phyloP scores from a whole-genome alignment of 768 basidiomycete species.

The Mycena kentingensis region DNA sequence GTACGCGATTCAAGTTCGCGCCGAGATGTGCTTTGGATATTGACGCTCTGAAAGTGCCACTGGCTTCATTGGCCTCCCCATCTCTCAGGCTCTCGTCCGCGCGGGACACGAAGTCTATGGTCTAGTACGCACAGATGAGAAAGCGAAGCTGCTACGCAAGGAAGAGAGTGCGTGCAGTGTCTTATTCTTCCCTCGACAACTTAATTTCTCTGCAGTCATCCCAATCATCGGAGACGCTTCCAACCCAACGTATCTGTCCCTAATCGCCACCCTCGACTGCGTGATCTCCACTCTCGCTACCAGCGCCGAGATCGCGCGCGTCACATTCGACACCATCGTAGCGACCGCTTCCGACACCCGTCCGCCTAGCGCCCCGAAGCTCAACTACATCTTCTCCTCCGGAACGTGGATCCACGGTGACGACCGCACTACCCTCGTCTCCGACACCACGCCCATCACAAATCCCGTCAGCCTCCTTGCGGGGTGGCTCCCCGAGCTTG shows the following conservation, averaged over 20 bases:
- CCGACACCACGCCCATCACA: conserved; percentile 37
- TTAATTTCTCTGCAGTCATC: conserved; percentile 30
- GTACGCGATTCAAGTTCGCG: conserved; percentile 7
- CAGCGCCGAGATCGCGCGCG: conserved; percentile 21
- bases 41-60: conserved; percentile 35
- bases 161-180: conserved; percentile 40
- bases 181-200: not conserved
- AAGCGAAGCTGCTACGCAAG: conserved; percentile 35
- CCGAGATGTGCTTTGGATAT: not conserved
- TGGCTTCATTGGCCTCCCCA: conserved; percentile 47
- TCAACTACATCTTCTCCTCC: conserved; percentile 47
- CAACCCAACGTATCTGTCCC: conserved; percentile 28
- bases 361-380: conserved; percentile 35
- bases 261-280: conserved; percentile 35
- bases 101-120: conserved; percentile 51
- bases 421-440: conserved; percentile 31
- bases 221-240: conserved; percentile 34
- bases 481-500: conserved; percentile 36
- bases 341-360: conserved; percentile 29
- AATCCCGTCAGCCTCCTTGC: conserved; percentile 26
- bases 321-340: conserved; percentile 28
- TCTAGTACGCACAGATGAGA: conserved; percentile 38
- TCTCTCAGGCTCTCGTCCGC: conserved; percentile 45
- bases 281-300: conserved; percentile 36
- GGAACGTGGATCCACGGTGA: conserved; percentile 49